Percentiles rank a stretch among this genome's conserved stretches.
phyloP scores from a whole-genome alignment of 768 basidiomycete species.

The Tricholoma furcatifolium region DNA sequence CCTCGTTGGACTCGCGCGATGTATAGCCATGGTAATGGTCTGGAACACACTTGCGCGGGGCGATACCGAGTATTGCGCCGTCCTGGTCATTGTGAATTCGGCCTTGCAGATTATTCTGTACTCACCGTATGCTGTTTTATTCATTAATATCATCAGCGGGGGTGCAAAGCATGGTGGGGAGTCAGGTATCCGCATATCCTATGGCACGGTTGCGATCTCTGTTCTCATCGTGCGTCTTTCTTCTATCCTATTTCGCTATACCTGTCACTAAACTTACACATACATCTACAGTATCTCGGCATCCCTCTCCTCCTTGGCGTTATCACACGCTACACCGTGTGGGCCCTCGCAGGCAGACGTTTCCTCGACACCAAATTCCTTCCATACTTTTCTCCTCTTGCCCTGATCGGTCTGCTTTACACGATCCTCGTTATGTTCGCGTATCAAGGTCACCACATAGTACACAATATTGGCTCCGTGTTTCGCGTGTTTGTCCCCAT shows the following conservation, averaged over 20 bases:
- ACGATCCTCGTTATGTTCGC: constrained; percentile 79
- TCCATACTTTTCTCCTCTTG: constrained; percentile 65
- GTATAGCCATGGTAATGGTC: constrained; percentile 77
- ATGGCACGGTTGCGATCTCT: constrained; percentile 59
- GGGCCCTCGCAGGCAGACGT: constrained; percentile 39
- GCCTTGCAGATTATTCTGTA: constrained; percentile 75
- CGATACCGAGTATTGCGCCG: constrained; percentile 70
- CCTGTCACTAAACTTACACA: not conserved
- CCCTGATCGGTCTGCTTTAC: constrained; percentile 76
- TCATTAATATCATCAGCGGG: constrained; percentile 70
- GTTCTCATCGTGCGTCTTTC: constrained; percentile 64
- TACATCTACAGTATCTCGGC: constrained; percentile 63
- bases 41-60: constrained; percentile 78
- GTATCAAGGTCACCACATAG: constrained; percentile 64
- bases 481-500: constrained; percentile 83
- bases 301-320: constrained; percentile 76
- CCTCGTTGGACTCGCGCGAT: constrained; percentile 76
- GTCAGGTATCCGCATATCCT: constrained; percentile 44
- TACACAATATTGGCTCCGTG: constrained; percentile 71
- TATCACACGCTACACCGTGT: constrained; percentile 60
- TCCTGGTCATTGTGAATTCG: constrained; percentile 80
- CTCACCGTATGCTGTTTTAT: constrained; percentile 71
- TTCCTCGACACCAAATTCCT: constrained; percentile 62
- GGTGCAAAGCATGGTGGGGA: constrained; percentile 17
- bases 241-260: not conserved